Evolutionary conservation across 176 grass and related monocot genomes (phyloP).

Genomic region (Carex parvula): DNA sequence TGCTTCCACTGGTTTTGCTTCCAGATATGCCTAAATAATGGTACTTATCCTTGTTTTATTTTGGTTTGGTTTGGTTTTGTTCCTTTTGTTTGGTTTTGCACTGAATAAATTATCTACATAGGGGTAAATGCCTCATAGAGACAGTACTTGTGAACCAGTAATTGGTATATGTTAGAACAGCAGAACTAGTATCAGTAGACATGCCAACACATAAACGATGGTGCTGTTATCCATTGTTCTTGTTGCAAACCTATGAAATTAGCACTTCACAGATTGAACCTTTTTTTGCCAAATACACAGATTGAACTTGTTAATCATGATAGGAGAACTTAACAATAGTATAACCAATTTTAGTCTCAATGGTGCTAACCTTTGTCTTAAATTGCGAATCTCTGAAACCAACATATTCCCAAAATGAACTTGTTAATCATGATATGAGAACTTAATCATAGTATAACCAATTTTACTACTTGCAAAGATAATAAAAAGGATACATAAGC

Average conservation of each 20-base stretch:
- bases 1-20: neutral
- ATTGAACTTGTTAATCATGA: neutral
- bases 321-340: neutral
- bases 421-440: neutral
- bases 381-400: neutral
- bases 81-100: neutral
- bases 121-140: neutral
- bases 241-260: neutral
- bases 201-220: neutral
- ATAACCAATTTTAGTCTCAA: neutral
- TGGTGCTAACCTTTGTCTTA: neutral
- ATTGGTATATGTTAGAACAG: neutral
- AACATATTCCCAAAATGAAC: neutral
- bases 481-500: constrained; percentile 81
- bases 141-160: neutral
- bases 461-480: neutral
- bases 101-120: neutral
- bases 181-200: neutral
- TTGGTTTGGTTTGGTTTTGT: neutral
- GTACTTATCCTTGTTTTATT: neutral
- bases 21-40: neutral
- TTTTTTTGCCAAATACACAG: neutral
- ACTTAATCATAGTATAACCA: constrained; percentile 4
- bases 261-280: neutral
- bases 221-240: neutral